These are phyloP conservation scores for Gentiana straminea DNA, from an alignment of 257 asterid genomes.

Conservation along the genomic window DNA sequence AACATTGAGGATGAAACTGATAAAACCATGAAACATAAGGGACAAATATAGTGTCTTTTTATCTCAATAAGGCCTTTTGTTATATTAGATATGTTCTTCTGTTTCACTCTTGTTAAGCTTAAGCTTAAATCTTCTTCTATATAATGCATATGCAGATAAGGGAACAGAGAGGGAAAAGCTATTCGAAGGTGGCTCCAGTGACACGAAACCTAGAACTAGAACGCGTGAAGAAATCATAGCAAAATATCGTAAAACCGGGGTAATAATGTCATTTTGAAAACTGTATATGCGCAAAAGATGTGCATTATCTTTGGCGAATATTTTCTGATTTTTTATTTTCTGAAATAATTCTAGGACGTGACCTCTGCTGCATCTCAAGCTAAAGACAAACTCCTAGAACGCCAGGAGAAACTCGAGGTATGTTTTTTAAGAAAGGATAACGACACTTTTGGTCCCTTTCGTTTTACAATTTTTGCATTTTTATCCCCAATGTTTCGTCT, in stretches of 20 bases:
- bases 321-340: constrained; percentile 10
- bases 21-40: too few relatives aligned
- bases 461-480: too few relatives aligned
- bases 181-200: constrained; percentile 64
- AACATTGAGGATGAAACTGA: too few relatives aligned
- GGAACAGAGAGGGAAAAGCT: constrained; percentile 51
- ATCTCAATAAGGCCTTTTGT: too few relatives aligned
- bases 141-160: constrained; percentile 26
- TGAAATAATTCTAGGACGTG: constrained; percentile 46
- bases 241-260: constrained; percentile 74
- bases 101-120: neutral
- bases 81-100: neutral
- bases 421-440: neutral
- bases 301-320: constrained; percentile 8
- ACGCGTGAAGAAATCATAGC: constrained; percentile 93
- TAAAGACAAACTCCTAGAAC: constrained; percentile 77
- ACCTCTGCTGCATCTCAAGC: constrained; percentile 73
- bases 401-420: constrained; percentile 89
- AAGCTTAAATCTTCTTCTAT: constrained; percentile 4
- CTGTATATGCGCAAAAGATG: constrained; percentile 10
- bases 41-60: too few relatives aligned
- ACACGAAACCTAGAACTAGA: constrained; percentile 50
- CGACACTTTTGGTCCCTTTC: too few relatives aligned
- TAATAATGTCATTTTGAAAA: constrained; percentile 16
- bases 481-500: too few relatives aligned